A percentile compares a stretch with the other conserved stretches of the same genome.
These are phyloP conservation scores for Neurospora cerealis DNA, from an alignment of 495 filamentous ascomycete genomes.

Conservation along the genomic window DNA sequence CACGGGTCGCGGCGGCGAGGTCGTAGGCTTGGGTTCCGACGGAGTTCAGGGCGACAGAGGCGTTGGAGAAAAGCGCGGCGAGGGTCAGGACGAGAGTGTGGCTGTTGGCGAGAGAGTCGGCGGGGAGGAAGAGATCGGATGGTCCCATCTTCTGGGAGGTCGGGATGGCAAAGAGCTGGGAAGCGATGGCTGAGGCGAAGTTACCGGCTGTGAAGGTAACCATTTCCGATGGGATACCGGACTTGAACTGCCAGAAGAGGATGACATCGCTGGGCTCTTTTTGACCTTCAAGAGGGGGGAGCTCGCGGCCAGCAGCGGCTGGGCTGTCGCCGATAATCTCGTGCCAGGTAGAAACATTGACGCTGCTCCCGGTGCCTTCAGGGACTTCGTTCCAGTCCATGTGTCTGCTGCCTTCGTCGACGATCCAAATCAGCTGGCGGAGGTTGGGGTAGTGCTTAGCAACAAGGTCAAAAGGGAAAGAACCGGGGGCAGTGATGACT, in stretches of 20 bases:
- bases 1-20: constrained; percentile 58
- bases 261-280: constrained; percentile 44
- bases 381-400: constrained; percentile 84
- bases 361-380: constrained; percentile 54
- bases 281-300: constrained; percentile 35
- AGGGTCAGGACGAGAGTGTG: constrained; percentile 76
- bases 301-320: constrained; percentile 29
- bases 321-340: constrained; percentile 63
- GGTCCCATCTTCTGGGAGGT: constrained; percentile 58
- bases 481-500: constrained; percentile 78
- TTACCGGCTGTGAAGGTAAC: constrained; percentile 72
- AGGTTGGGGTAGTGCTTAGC: constrained; percentile 56
- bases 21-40: constrained; percentile 63
- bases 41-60: constrained; percentile 81
- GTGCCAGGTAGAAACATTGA: constrained; percentile 80
- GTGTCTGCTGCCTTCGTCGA: constrained; percentile 81
- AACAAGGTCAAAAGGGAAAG: constrained; percentile 68
- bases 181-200: constrained; percentile 66
- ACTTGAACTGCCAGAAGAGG: constrained; percentile 50
- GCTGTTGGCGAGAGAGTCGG: constrained; percentile 66
- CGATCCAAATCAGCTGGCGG: constrained; percentile 82
- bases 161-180: constrained; percentile 67
- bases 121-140: constrained; percentile 78
- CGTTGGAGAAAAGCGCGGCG: constrained; percentile 71
- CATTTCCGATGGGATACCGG: constrained; percentile 49